Evolutionary conservation across 1,284 basidiomycete species (phyloP).

Genomic region (Mycosarcoma mackinlayi): DNA sequence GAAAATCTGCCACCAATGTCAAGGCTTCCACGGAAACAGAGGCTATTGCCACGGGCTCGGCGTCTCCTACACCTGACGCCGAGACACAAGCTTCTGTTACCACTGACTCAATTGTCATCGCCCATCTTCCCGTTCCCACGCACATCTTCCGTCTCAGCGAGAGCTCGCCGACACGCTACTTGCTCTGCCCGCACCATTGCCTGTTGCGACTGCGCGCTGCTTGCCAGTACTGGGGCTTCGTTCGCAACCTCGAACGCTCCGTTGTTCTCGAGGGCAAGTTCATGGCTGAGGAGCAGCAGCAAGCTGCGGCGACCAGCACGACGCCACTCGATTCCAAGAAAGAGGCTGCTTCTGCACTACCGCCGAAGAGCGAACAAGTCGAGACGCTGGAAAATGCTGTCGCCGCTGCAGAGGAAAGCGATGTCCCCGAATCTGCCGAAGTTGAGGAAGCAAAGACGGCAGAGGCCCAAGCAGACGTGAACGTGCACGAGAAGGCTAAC

Average conservation of each 20-base stretch:
- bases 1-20: constrained; percentile 19
- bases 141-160: constrained; percentile 67
- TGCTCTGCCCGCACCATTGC: constrained; percentile 66
- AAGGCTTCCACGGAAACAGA: constrained; percentile 19
- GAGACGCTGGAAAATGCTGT: constrained; percentile 36
- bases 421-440: not conserved
- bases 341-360: constrained; percentile 4
- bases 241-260: constrained; percentile 63
- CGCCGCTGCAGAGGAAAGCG: constrained; percentile 21
- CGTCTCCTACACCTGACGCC: constrained; percentile 4
- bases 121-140: constrained; percentile 58
- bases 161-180: constrained; percentile 53
- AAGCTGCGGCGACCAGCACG: constrained; percentile 10
- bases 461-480: constrained; percentile 3
- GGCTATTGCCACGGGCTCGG: not conserved
- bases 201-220: constrained; percentile 59
- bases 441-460: constrained; percentile 2
- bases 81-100: constrained; percentile 7
- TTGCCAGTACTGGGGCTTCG: constrained; percentile 65
- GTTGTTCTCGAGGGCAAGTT: constrained; percentile 65
- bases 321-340: constrained; percentile 21
- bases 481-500: constrained; percentile 6
- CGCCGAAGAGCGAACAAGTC: constrained; percentile 28
- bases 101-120: not conserved
- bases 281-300: constrained; percentile 45